phyloP scores from a whole-genome alignment of 163 green algal species.

The Coccomyxa subellipsoidea region DNA sequence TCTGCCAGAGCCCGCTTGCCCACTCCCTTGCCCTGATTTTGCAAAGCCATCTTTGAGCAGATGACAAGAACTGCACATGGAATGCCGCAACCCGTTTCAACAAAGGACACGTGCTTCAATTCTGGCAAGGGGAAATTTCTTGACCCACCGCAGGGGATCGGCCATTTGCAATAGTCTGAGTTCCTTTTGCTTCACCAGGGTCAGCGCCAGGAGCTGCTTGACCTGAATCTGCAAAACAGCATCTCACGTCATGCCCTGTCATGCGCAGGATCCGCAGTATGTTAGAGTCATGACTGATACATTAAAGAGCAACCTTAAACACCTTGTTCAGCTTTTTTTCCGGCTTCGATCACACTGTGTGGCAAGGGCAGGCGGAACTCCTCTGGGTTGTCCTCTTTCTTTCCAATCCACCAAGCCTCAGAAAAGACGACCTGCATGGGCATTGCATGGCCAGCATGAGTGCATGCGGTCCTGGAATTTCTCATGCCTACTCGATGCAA shows the following conservation, averaged over 20 bases:
- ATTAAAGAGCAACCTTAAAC: no score
- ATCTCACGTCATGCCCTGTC: background rate
- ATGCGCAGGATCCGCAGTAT: background rate
- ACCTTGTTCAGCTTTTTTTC: slow-evolving; percentile 1
- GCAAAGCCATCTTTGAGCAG: background rate
- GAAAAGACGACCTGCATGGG: slow-evolving; percentile 78
- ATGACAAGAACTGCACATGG: background rate
- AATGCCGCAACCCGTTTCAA: background rate
- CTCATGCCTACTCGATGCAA: background rate
- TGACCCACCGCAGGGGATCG: background rate
- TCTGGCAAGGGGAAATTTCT: background rate
- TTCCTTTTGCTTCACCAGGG: background rate
- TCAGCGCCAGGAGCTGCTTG: background rate
- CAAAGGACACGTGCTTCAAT: background rate
- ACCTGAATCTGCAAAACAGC: background rate
- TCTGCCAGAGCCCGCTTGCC: background rate
- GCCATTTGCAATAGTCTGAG: background rate
- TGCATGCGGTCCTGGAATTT: background rate
- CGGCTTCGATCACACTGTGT: slow-evolving; percentile 8
- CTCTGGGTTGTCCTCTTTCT: slow-evolving; percentile 71
- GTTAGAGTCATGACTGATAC: background rate
- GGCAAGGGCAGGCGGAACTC: slow-evolving; percentile 74
- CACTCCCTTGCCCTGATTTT: background rate
- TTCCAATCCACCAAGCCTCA: slow-evolving; percentile 76
- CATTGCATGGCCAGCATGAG: slow-evolving; percentile 5